Evolutionary conservation across 139 green algal species (phyloP).

Genomic region (Zygnema cylindricum): DNA sequence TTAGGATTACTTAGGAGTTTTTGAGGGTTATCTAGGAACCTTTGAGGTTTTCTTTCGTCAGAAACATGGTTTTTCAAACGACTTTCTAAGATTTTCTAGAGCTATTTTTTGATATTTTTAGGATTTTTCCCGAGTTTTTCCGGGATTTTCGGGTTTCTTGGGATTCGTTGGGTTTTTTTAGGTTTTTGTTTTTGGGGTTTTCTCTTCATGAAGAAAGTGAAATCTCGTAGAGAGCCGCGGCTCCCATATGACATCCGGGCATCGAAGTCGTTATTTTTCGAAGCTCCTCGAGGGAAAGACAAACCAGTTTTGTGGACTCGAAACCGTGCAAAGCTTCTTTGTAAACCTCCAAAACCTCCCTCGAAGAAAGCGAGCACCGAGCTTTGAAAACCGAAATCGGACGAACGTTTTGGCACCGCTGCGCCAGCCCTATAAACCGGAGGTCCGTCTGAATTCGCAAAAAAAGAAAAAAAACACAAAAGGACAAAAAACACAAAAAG

Average conservation of each 20-base stretch:
- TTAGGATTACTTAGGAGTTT: no score
- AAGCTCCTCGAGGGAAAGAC: constrained; percentile 11
- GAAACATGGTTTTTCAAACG: no score
- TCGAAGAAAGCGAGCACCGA: neutral
- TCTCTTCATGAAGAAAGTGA: neutral
- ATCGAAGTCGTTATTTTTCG: neutral
- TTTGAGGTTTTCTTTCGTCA: neutral
- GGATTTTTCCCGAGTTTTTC: no score
- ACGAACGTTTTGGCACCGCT: constrained; percentile 9
- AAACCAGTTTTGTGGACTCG: constrained; percentile 32
- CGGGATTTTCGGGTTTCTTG: no score
- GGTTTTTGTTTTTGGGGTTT: no score
- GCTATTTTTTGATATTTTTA: no score
- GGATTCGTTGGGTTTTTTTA: no score
- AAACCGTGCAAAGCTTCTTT: constrained; percentile 29
- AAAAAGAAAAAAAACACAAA: neutral
- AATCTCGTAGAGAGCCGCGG: constrained; percentile 27
- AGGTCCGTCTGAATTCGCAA: neutral
- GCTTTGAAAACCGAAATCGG: constrained; percentile 11
- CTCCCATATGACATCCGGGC: constrained; percentile 34
- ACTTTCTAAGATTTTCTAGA: no score
- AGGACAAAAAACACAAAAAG: neutral
- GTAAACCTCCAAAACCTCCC: constrained; percentile 27
- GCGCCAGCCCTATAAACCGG: neutral
- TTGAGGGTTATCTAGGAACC: no score